Evolutionary conservation across 225 moss, liverwort and hornwort species (phyloP), one percentile per base, ranked within the genome.

Genomic region (Polytrichum formosum): DNA sequence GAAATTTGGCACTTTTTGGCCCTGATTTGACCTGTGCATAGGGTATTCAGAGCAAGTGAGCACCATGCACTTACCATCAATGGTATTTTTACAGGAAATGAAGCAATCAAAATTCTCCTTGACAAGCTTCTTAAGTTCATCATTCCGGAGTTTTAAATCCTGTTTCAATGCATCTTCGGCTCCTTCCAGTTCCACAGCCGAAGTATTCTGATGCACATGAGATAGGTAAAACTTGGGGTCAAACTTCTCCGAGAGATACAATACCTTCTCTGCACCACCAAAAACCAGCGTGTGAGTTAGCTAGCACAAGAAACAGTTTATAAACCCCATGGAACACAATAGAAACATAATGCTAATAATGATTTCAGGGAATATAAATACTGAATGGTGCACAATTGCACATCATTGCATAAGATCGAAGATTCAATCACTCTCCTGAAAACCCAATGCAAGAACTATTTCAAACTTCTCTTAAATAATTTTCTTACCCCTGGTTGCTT

Each of bases 91-190:
- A 70, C 97, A 97, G 20, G 97, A 97, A 67, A 97, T 94, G 71
- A 94, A 97, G 69, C 97, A 97, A 73, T 97, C 97, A 33, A 97
- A 97, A 64, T 97, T 94, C 55, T 97, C 97, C 72, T 97, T 97
- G 64, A 97, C 97, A 18, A 97, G 97, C 71, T 88, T 94, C 81
- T 97, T 97, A 54, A 94, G 81, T 64, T 97, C 90, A 19, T 94
- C 89, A 77, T 91, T 97, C 31, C 92, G 91, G 35, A 69, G 63
- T 68, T 92, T 90, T 3, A 97, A 74, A 73, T 94, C 90, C 79
- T 73, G 74, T 68, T 86, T 93, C 59, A 94, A 59, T 1, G 91
- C 91, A 80, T 88, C 75, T 80, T 88, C 94, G 25, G 94, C 92
- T 56, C 83, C 82, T 81, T 90, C 94, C 6, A 97, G 78, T 67